Percentiles rank a stretch among this genome's conserved stretches.
Evolutionary conservation across 2,329 filamentous ascomycete species (phyloP).

Genomic region (Fusarium transvaalense): DNA sequence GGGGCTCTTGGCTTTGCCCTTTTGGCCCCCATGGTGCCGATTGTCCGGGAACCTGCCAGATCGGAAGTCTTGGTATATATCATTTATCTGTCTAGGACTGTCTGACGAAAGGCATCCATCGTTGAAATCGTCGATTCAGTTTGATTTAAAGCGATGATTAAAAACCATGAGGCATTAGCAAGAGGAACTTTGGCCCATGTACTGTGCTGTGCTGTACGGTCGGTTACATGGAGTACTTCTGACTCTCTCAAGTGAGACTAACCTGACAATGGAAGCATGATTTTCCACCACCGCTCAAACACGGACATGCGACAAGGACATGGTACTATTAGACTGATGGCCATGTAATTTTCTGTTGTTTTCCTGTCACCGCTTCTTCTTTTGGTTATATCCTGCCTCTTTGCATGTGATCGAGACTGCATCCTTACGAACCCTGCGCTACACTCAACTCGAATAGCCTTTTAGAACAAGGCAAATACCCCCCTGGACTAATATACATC

Average conservation of each 20-base stretch:
- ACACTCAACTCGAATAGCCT: background rate
- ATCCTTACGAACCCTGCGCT: background rate
- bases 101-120: background rate
- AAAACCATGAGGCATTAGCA: background rate
- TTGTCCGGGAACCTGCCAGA: slow-evolving; percentile 42
- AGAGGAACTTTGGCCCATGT: slow-evolving; percentile 11
- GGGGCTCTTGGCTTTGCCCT: slow-evolving; percentile 12
- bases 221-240: background rate
- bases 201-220: too few relatives aligned
- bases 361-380: slow-evolving; percentile 36
- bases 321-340: background rate
- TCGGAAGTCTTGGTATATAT: slow-evolving; percentile 23
- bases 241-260: slow-evolving; percentile 15
- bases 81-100: background rate
- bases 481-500: too few relatives aligned
- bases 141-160: too few relatives aligned
- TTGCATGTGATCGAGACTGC: slow-evolving; percentile 28
- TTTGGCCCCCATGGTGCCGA: slow-evolving; percentile 23
- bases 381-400: slow-evolving; percentile 4
- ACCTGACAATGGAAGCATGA: slow-evolving; percentile 12
- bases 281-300: slow-evolving; percentile 30
- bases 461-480: too few relatives aligned
- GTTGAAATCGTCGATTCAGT: slow-evolving; percentile 5
- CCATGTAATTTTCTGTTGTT: slow-evolving; percentile 8
- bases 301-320: slow-evolving; percentile 2